These are phyloP conservation scores for Biscogniauxia mediterranea DNA, from an alignment of 2,329 filamentous ascomycete genomes.

Conservation along the genomic window DNA sequence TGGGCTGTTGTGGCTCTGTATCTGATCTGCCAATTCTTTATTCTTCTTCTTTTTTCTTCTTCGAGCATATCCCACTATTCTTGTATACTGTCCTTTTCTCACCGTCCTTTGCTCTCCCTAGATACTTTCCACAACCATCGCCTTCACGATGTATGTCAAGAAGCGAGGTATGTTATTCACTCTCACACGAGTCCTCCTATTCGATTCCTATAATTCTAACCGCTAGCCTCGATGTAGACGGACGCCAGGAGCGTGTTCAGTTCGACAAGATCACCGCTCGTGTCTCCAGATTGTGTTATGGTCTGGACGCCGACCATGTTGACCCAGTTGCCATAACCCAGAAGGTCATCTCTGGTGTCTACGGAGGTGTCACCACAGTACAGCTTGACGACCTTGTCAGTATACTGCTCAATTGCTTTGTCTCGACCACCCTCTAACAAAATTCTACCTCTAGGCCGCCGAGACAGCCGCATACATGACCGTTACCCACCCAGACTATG, in stretches of 20 bases:
- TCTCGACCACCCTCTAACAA: conserved; percentile 19
- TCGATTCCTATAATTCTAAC: neutral
- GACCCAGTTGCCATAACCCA: conserved; percentile 97
- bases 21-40: neutral
- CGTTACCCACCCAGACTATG: conserved; percentile 97
- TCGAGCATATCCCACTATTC: conserved; percentile 2
- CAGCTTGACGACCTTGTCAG: conserved; percentile 95
- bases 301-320: conserved; percentile 89
- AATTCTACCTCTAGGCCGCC: conserved; percentile 65
- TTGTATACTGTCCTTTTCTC: conserved; percentile 2
- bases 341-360: conserved; percentile 99
- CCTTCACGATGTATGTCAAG: conserved; percentile 57
- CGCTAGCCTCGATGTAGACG: conserved; percentile 59
- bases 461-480: conserved; percentile 99
- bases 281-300: conserved; percentile 96
- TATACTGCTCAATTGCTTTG: conserved; percentile 16
- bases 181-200: neutral
- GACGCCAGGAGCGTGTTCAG: conserved; percentile 98
- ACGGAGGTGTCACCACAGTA: conserved; percentile 94
- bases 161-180: conserved; percentile 54
- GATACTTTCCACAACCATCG: conserved; percentile 18
- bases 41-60: too few species aligned
- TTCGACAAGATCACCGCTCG: conserved; percentile 99
- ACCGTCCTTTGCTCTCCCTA: conserved; percentile 15
- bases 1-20: conserved; percentile 2